These are phyloP conservation scores for Vigna angularis DNA, from an alignment of 306 rosid species.

Conservation along the genomic window DNA sequence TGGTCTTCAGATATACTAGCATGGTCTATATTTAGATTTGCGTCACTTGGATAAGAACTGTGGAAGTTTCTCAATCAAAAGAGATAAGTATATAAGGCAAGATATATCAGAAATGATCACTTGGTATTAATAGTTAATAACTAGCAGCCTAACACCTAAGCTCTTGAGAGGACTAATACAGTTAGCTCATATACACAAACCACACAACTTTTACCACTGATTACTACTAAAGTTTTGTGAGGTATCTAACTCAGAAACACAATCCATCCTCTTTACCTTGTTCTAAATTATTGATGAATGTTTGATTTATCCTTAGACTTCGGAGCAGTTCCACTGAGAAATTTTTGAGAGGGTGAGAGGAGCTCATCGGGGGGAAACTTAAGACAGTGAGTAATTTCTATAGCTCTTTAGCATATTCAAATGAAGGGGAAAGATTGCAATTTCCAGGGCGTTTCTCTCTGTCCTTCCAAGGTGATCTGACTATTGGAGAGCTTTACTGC, in stretches of 20 bases:
- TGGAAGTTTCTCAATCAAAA: conserved; percentile 35
- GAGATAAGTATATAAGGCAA: conserved; percentile 30
- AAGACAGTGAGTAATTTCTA: too few species aligned
- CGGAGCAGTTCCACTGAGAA: conserved; percentile 6
- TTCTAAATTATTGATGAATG: conserved; percentile 3
- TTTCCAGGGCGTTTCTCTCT: conserved; percentile 25
- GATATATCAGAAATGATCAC: conserved; percentile 24
- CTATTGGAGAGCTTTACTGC: conserved; percentile 8
- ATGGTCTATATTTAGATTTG: conserved; percentile 25
- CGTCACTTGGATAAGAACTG: conserved; percentile 22
- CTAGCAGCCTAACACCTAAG: conserved; percentile 4
- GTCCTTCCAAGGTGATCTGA: conserved; percentile 17
- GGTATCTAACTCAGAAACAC: conserved; percentile 21
- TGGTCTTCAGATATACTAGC: conserved; percentile 11
- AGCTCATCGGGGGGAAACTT: too few species aligned
- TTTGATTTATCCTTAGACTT: conserved; percentile 19
- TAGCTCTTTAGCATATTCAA: neutral
- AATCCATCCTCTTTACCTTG: conserved; percentile 14
- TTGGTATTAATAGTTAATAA: conserved; percentile 4
- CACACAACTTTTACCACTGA: conserved; percentile 25
- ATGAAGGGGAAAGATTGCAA: conserved; percentile 14
- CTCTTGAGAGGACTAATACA: conserved; percentile 18
- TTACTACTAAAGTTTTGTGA: conserved; percentile 18
- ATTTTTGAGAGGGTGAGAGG: conserved; percentile 4
- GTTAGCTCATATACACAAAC: conserved; percentile 14